Conservation (phyloP, 768 basidiomycete genomes). For the Goffeauzyma gilvescens region DNA sequence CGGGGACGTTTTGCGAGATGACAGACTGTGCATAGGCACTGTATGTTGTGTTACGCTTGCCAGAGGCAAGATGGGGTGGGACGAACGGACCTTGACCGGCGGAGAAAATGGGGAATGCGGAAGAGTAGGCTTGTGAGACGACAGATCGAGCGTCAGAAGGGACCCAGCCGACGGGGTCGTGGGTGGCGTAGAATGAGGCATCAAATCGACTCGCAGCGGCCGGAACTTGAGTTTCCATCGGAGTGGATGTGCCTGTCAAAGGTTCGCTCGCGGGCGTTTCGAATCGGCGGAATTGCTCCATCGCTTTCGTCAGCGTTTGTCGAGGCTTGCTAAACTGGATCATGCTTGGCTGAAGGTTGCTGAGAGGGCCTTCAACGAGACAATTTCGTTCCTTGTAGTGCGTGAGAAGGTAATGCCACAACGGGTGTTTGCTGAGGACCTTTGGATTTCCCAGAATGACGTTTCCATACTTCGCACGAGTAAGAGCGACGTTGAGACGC, state of each 20-base stretch:
- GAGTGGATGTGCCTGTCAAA: constrained; percentile 25
- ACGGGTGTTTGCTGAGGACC: constrained; percentile 96
- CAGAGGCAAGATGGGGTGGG: constrained; percentile 44
- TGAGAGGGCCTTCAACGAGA: constrained; percentile 89
- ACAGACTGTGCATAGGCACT: constrained; percentile 63
- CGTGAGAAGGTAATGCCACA: constrained; percentile 94
- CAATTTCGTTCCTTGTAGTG: constrained; percentile 93
- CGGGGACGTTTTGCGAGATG: constrained; percentile 61
- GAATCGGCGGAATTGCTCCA: constrained; percentile 83
- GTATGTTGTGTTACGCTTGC: constrained; percentile 45
- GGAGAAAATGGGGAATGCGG: constrained; percentile 66
- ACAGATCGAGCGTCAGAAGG: constrained; percentile 90
- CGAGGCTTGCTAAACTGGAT: constrained; percentile 98
- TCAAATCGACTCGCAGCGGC: constrained; percentile 91
- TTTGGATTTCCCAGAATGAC: constrained; percentile 99
- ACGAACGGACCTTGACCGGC: constrained; percentile 13
- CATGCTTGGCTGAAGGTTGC: constrained; percentile 92
- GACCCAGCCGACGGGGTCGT: constrained; percentile 82
- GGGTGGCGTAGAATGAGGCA: constrained; percentile 81
- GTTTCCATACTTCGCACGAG: constrained; percentile 91
- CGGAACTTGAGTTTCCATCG: constrained; percentile 42
- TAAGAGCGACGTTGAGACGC: constrained; percentile 87
- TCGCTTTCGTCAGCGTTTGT: constrained; percentile 65
- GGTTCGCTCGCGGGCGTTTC: constrained; percentile 78
- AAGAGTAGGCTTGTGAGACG: constrained; percentile 88